phyloP scores from a whole-genome alignment of 2,329 filamentous ascomycete genomes.

The Neofusicoccum cordaticola region DNA sequence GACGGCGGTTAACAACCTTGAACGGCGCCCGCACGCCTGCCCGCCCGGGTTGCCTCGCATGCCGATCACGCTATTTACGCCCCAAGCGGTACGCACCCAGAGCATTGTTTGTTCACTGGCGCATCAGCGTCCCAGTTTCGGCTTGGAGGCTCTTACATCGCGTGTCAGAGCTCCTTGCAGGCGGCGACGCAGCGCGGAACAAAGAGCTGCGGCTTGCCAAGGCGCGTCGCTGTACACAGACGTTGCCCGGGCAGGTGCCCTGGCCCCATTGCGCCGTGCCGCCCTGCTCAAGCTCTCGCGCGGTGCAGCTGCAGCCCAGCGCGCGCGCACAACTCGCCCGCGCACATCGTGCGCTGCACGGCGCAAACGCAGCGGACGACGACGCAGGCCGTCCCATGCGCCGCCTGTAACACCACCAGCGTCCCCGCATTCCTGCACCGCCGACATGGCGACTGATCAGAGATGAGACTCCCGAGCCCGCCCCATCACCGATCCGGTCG shows the following conservation, averaged over 20 bases:
- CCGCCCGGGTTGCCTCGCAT: slow-evolving; percentile 13
- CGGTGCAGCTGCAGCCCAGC: slow-evolving; percentile 6
- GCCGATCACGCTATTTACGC: slow-evolving; percentile 18
- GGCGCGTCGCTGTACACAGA: slow-evolving; percentile 6
- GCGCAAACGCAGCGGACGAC: not conserved
- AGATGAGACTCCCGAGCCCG: slow-evolving; percentile 2
- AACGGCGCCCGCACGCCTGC: slow-evolving; percentile 7
- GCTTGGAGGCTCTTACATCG: slow-evolving; percentile 14
- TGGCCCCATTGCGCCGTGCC: slow-evolving; percentile 1
- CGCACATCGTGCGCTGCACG: not conserved
- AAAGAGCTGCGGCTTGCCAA: slow-evolving; percentile 16
- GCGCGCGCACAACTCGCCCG: not conserved
- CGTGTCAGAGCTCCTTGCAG: slow-evolving; percentile 17
- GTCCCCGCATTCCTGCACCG: slow-evolving; percentile 14
- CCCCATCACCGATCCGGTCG: slow-evolving; percentile 12
- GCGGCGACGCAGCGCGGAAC: slow-evolving; percentile 15
- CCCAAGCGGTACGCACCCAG: slow-evolving; percentile 2
- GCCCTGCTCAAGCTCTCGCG: not conserved
- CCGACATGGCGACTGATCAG: slow-evolving; percentile 12
- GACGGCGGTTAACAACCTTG: slow-evolving; percentile 14
- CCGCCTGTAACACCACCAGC: slow-evolving; percentile 7
- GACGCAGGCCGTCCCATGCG: slow-evolving; percentile 11
- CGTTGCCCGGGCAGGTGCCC: slow-evolving; percentile 17
- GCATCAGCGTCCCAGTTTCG: slow-evolving; percentile 6
- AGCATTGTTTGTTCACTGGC: slow-evolving; percentile 13